Evolutionary conservation across 805 yeast species (phyloP).

Genomic region (Starmerella davenportii): DNA sequence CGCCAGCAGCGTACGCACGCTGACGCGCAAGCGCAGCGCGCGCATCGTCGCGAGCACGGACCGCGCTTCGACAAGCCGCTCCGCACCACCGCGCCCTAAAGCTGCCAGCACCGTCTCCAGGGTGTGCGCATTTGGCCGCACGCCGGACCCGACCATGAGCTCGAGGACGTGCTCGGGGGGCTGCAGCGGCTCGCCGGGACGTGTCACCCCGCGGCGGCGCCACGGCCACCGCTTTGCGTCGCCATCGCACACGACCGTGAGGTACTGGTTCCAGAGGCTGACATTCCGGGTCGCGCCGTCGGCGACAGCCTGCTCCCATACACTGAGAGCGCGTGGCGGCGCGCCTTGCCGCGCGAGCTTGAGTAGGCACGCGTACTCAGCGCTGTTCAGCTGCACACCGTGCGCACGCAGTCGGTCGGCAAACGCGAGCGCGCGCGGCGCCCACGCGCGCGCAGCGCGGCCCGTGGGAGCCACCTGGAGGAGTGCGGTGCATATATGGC

Average conservation of each 20-base stretch:
- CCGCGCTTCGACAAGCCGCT: conserved; percentile 13
- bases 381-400: conserved; percentile 11
- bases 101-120: conserved; percentile 21
- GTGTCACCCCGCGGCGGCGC: neutral
- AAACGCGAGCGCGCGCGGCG: conserved; percentile 16
- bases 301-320: conserved; percentile 17
- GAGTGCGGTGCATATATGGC: neutral
- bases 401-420: conserved; percentile 9
- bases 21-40: conserved; percentile 12
- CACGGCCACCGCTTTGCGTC: conserved; percentile 19
- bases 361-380: conserved; percentile 18
- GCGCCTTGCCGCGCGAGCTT: conserved; percentile 16
- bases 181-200: neutral
- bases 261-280: conserved; percentile 23
- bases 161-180: neutral
- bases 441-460: conserved; percentile 9
- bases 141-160: conserved; percentile 10
- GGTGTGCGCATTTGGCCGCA: conserved; percentile 20
- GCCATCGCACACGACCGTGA: conserved; percentile 20
- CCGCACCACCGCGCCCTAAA: conserved; percentile 15
- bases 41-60: conserved; percentile 13
- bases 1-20: conserved; percentile 14
- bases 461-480: conserved; percentile 12
- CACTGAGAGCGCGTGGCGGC: conserved; percentile 13
- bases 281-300: conserved; percentile 9